These are phyloP conservation scores for Neonectria sp. DNA, from an alignment of 2,329 filamentous ascomycete species.

Conservation along the genomic window DNA sequence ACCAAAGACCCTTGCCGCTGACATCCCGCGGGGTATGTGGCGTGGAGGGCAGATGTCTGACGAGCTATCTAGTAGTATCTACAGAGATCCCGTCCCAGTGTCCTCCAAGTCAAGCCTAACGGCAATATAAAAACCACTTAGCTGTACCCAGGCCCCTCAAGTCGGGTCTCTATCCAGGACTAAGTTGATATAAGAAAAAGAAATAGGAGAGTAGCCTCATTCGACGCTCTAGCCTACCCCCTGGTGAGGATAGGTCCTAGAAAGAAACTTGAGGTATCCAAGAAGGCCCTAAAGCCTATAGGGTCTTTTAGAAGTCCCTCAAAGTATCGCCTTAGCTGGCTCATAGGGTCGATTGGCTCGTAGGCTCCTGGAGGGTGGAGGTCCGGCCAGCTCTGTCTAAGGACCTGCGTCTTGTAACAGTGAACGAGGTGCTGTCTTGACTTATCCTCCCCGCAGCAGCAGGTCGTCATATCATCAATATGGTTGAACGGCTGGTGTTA, in stretches of 20 bases:
- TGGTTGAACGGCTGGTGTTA: neutral
- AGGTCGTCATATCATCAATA: neutral
- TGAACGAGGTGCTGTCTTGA: neutral
- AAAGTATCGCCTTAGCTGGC: conserved; percentile 3
- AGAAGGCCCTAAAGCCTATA: conserved; percentile 3
- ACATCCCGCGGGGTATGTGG: neutral
- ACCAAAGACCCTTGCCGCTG: neutral
- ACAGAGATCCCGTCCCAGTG: neutral
- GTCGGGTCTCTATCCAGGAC: neutral
- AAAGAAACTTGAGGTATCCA: neutral
- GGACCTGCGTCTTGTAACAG: neutral
- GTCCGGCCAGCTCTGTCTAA: neutral
- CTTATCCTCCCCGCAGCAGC: neutral
- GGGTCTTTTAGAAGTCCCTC: conserved; percentile 1
- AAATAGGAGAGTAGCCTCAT: neutral
- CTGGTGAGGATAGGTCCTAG: conserved; percentile 1
- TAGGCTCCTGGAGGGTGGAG: neutral
- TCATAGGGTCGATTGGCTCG: neutral
- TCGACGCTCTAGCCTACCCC: conserved; percentile 1
- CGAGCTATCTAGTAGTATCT: conserved; percentile 3
- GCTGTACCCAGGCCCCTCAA: neutral
- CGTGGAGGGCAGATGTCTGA: conserved; percentile 2
- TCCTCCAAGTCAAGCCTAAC: conserved; percentile 3
- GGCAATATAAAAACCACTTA: neutral
- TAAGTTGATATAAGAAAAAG: conserved; percentile 3